phyloP scores from a whole-genome alignment of 2,329 filamentous ascomycete genomes.

The Stagonosporopsis chrysanthemi region DNA sequence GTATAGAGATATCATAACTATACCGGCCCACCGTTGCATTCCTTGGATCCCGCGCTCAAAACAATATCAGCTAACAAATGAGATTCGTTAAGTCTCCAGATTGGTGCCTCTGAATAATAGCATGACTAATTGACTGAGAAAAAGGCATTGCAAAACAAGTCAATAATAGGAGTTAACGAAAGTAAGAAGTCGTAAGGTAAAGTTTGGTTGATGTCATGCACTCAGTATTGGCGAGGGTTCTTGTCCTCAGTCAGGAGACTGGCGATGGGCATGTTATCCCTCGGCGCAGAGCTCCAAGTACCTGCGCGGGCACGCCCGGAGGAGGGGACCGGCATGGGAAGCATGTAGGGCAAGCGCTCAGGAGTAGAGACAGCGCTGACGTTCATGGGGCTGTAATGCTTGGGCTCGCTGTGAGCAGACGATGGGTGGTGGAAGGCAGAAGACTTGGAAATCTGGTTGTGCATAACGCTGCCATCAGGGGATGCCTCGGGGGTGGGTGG shows the following conservation, averaged over 20 bases:
- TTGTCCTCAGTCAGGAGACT: conserved; percentile 50
- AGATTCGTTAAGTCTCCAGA: conserved; percentile 10
- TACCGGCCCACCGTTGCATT: neutral
- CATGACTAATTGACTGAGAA: neutral
- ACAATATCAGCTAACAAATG: conserved; percentile 6
- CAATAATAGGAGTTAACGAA: conserved; percentile 22
- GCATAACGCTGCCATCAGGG: conserved; percentile 48
- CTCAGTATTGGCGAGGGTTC: conserved; percentile 31
- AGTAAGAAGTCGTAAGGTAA: conserved; percentile 23
- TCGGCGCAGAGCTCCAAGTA: conserved; percentile 48
- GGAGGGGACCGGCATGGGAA: conserved; percentile 49
- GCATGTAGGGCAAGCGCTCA: conserved; percentile 47
- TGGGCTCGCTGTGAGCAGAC: conserved; percentile 41
- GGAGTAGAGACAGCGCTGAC: conserved; percentile 43
- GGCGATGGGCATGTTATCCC: conserved; percentile 51
- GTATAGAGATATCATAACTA: conserved; percentile 3
- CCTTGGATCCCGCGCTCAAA: neutral
- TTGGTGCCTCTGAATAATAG: neutral
- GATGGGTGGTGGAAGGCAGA: conserved; percentile 40
- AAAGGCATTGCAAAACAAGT: neutral
- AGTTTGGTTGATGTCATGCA: neutral
- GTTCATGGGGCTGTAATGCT: conserved; percentile 45
- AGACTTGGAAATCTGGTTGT: conserved; percentile 46
- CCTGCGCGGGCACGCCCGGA: conserved; percentile 40
- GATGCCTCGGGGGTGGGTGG: conserved; percentile 51